Base-by-base conservation (phyloP, 2,329 filamentous ascomycete species). In the Monosporascus sp. region DNA sequence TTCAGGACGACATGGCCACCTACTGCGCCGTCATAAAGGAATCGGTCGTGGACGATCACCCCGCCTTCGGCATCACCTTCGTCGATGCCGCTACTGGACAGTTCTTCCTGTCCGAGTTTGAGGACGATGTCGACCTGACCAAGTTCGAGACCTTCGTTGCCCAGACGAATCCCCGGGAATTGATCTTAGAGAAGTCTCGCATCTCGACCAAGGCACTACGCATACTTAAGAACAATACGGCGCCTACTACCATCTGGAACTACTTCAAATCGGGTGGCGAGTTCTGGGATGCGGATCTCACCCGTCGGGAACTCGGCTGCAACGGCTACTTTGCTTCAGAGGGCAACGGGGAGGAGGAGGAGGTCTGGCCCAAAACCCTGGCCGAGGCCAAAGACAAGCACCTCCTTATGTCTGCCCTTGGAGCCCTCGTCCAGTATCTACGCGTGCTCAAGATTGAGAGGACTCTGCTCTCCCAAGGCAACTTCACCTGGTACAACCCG, bases 101-200 rank as follows among this genome's bases (percentile, higher is more conserved):
- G 58, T 99, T 99, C 68, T 91, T 89, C 65, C 71, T 99, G n/a
- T 89, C 92, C 1, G 86, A 95, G 57, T 97, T 97, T 59, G 79
- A 88, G 5, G 94, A 99, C 63, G 94, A 99, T 68, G 82, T 85
- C 4, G 92, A 97, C 63, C 81, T 97, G 72, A 99, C 94, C 53
- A 96, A 92, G 66, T 97, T 99, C 61, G 94, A 99, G 74, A 99
- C 94, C 0, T 88, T 99, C 57, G 85, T 99, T 38, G 94, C 94
- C 17, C 94, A 99, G 69, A 96, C 86, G 17, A 83, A 88, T 20
- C 94, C 94, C 0, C 87, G 90, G 48, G 94, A 99, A 70, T 74
- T 99, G 45, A 75, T 99, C 0, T 74, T 99, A 0, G 94, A 99
- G 68, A 97, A 95, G 70, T 88, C 86, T 0, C 85, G 79, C 27